Evolutionary conservation across 331 rosid species (phyloP), one percentile per base, ranked within the genome.

Genomic region (Telfairia occidentalis): DNA sequence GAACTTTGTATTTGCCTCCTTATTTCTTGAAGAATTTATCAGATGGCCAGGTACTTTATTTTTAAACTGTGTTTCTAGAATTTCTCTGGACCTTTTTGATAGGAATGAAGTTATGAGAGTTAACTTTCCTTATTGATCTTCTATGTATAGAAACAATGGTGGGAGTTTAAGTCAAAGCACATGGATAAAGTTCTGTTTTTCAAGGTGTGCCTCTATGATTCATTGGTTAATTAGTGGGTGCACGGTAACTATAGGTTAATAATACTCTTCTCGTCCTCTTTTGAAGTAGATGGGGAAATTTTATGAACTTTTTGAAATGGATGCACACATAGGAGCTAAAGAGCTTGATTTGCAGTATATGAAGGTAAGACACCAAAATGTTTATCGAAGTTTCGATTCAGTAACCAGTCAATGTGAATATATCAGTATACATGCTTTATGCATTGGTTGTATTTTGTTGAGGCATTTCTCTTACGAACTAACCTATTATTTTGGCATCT

Each of bases 231-330:
- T 54, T 78, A 52, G 32, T 43, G 78, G 38, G 18, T 28, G n/a
- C 35, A 35, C 53, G 26, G 60, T 73, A 59, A 43, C 37, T 71
- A 67, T 64, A 26, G 71, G 67, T 71, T 59, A 74, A 59, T 69
- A 53, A 78, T 77, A 63, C 43, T 54, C 9, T 64, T 73, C 59
- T 78, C 34, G 13, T 59, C 52, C 61, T 85, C 18, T 42, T 40
- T 73, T 79, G 74, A 81, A 79, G 77, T 89, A 95, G 97, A 92
- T 90, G 99, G 97, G 97, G 13, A 87, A 95, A 57, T 92, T 95
- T 85, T 95, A 95, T 79, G 97, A 95, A 86, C 96, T 92, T 79
- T 92, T 87, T 86, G 97, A 95, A 80, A 92, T 95, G 99, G 99
- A 92, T 82, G 97, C 99, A 5, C 99, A 95, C 73, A 71, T 85